phyloP scores from a whole-genome alignment of 331 rosid genomes.

The Telfairia occidentalis region DNA sequence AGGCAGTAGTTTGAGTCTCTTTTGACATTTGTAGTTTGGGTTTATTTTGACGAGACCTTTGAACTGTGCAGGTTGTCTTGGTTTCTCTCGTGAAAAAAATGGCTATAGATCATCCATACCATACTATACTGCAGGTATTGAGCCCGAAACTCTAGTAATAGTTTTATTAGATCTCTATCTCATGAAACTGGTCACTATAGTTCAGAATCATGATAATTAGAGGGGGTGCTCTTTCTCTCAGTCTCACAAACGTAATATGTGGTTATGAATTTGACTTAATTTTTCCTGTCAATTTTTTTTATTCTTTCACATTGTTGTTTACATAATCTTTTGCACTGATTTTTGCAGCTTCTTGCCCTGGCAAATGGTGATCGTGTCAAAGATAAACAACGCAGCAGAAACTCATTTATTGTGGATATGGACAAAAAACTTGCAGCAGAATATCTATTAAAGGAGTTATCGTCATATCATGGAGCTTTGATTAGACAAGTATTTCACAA shows the following conservation, averaged over 20 bases:
- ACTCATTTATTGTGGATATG: conserved; percentile 87
- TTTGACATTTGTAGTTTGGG: not conserved
- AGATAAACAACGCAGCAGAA: conserved; percentile 75
- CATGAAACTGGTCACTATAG: too few relatives aligned
- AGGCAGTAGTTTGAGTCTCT: not conserved
- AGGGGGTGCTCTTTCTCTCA: too few relatives aligned
- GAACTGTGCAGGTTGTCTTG: conserved; percentile 66
- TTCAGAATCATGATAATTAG: too few relatives aligned
- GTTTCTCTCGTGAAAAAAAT: conserved; percentile 87
- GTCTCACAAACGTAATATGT: too few relatives aligned
- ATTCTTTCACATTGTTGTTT: not conserved
- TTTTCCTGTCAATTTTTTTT: not conserved
- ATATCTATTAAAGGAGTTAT: conserved; percentile 58
- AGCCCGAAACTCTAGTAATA: not conserved
- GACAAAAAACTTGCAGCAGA: conserved; percentile 93
- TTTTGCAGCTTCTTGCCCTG: conserved; percentile 65
- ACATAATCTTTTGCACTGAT: conserved; percentile 9
- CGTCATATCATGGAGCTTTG: conserved; percentile 53
- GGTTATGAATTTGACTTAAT: not conserved
- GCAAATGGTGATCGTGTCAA: conserved; percentile 91
- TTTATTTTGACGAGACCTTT: conserved; percentile 16
- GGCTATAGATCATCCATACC: conserved; percentile 91
- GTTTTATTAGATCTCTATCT: too few relatives aligned
- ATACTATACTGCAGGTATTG: conserved; percentile 69
- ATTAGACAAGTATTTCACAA: conserved; percentile 47